Conservation (phyloP, 192 early-diverging fungal genomes). For the Rhizophagus sp. region DNA sequence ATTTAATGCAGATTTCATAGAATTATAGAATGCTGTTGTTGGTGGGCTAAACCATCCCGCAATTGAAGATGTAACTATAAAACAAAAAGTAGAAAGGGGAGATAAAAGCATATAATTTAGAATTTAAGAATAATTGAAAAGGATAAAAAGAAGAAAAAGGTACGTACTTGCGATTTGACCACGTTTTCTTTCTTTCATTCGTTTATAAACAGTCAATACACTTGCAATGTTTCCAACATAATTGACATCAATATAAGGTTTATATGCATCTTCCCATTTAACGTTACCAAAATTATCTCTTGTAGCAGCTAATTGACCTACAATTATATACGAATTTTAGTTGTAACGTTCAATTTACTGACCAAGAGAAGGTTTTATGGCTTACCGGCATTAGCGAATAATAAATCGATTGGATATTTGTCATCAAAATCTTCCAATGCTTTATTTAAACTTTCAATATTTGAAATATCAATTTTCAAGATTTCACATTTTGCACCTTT, state of each 20-base stretch:
- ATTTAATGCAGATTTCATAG: conserved; percentile 32
- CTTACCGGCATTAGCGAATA: conserved; percentile 38
- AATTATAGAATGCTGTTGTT: conserved; percentile 24
- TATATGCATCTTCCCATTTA: conserved; percentile 18
- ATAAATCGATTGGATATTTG: conserved; percentile 30
- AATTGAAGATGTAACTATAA: conserved; percentile 24
- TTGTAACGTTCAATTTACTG: background rate
- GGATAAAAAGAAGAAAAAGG: no score
- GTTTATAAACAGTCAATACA: conserved; percentile 31
- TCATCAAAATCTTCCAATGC: conserved; percentile 29
- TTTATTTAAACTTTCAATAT: conserved; percentile 14
- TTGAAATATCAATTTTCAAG: conserved; percentile 22
- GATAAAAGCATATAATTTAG: background rate
- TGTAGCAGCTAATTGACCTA: conserved; percentile 24
- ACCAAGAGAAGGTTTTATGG: background rate
- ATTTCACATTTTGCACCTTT: conserved; percentile 5
- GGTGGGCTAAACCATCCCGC: background rate
- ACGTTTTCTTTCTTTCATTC: conserved; percentile 17
- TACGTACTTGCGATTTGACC: conserved; percentile 35
- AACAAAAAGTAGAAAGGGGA: no score
- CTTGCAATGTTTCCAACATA: conserved; percentile 26
- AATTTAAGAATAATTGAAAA: no score
- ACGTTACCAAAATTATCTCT: background rate
- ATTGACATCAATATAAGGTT: conserved; percentile 27
- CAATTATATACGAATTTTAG: background rate